These are phyloP conservation scores for Ceratobasidium papillatum DNA, from an alignment of 1,284 basidiomycete species.

Conservation along the genomic window DNA sequence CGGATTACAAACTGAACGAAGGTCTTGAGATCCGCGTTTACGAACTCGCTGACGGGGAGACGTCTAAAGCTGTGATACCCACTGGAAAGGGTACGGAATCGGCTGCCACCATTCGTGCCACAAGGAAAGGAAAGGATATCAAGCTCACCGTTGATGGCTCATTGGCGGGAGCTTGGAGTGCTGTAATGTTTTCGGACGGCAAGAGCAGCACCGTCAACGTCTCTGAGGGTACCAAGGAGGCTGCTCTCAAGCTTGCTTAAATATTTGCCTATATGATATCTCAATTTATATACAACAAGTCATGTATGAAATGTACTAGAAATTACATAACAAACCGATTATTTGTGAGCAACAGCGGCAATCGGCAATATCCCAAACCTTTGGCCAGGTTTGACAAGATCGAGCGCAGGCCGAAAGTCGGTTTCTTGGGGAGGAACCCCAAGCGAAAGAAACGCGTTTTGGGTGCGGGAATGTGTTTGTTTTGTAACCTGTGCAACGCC, in stretches of 20 bases:
- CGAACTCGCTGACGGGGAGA: constrained; percentile 59
- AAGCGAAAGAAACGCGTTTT: constrained; percentile 42
- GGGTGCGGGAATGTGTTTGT: constrained; percentile 40
- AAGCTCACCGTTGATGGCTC: constrained; percentile 43
- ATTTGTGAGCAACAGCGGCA: constrained; percentile 40
- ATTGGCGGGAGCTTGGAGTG: constrained; percentile 38
- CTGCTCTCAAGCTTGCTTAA: constrained; percentile 29
- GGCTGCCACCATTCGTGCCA: constrained; percentile 45
- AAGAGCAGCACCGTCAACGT: constrained; percentile 31
- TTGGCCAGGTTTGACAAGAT: constrained; percentile 64
- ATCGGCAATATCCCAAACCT: constrained; percentile 59
- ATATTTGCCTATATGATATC: not conserved
- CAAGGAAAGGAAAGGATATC: constrained; percentile 43
- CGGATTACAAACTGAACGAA: constrained; percentile 70
- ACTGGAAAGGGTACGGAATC: constrained; percentile 50
- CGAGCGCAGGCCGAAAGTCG: constrained; percentile 60
- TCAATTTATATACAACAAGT: not conserved
- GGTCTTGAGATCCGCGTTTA: constrained; percentile 64
- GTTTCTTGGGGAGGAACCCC: constrained; percentile 55
- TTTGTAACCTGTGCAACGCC: constrained; percentile 27
- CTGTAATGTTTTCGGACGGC: constrained; percentile 27
- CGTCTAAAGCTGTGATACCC: constrained; percentile 58
- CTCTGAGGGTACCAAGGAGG: constrained; percentile 31
- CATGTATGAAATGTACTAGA: constrained; percentile 14
- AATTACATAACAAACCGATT: constrained; percentile 5